These are phyloP conservation scores for Hansenula anomala DNA, from an alignment of 1,139 yeast genomes.

Conservation along the genomic window DNA sequence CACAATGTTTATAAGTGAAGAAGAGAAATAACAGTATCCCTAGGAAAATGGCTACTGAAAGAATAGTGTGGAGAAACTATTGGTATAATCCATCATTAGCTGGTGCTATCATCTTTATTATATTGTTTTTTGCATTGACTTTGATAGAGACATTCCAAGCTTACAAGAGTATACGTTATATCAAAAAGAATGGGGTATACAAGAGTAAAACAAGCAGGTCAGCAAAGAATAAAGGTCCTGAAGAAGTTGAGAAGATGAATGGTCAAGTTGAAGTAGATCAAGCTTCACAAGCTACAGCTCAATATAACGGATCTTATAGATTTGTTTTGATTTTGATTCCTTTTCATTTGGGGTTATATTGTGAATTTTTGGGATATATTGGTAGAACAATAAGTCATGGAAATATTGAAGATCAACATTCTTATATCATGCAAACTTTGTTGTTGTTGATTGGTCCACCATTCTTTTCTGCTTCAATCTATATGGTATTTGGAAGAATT, in stretches of 20 bases:
- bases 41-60: no score
- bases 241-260: background rate
- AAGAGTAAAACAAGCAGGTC: background rate
- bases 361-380: slow-evolving; percentile 1
- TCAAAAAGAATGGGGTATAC: background rate
- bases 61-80: background rate
- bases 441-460: slow-evolving; percentile 1
- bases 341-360: background rate
- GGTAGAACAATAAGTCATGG: background rate
- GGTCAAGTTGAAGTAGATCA: background rate
- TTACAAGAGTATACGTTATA: background rate
- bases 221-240: no score
- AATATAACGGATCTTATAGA: background rate
- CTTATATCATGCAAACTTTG: background rate
- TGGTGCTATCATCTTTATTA: background rate
- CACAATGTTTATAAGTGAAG: no score
- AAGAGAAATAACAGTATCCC: no score
- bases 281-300: no score
- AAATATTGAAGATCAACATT: background rate
- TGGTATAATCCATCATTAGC: background rate
- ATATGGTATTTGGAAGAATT: background rate
- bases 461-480: background rate
- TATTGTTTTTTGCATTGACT: background rate
- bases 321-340: background rate
- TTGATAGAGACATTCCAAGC: background rate